A percentile compares a stretch with the other conserved stretches of the same genome.
phyloP scores from a whole-genome alignment of 257 asterid genomes.

The Gentiana macrophylla region DNA sequence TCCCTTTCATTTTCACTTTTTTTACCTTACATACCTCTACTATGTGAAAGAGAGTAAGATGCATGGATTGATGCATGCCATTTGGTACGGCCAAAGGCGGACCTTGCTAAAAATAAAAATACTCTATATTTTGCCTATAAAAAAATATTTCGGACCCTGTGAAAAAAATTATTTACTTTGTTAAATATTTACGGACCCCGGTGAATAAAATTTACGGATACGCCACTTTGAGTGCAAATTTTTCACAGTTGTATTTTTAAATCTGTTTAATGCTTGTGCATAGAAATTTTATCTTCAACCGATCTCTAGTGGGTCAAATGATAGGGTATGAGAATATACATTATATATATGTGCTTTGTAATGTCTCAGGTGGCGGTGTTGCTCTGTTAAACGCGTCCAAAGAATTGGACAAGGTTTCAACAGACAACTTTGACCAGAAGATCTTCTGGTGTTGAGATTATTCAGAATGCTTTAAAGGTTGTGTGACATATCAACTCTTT shows the following conservation, averaged over 20 bases:
- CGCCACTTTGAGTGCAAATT: too few relatives aligned
- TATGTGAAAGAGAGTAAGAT: constrained; percentile 45
- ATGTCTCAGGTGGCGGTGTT: constrained; percentile 12
- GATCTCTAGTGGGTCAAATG: constrained; percentile 21
- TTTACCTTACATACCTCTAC: too few relatives aligned
- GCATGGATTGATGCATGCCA: constrained; percentile 50
- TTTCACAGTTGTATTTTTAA: too few relatives aligned
- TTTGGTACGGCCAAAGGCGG: constrained; percentile 55
- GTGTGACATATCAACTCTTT: too few relatives aligned
- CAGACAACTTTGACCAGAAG: constrained; percentile 18
- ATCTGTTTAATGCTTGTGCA: too few relatives aligned
- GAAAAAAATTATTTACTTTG: too few relatives aligned
- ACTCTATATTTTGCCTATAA: too few relatives aligned
- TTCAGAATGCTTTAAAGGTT: constrained; percentile 34
- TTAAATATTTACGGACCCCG: too few relatives aligned
- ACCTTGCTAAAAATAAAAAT: background rate
- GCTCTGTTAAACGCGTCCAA: constrained; percentile 18
- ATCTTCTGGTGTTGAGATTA: constrained; percentile 18
- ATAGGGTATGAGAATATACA: constrained; percentile 33
- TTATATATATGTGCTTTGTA: background rate
- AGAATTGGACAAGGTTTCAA: constrained; percentile 12
- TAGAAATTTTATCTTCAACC: too few relatives aligned
- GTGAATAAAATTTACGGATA: too few relatives aligned
- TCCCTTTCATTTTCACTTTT: too few relatives aligned
- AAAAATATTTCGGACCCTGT: too few relatives aligned